These are phyloP conservation scores for Leptographium galeiforme DNA, from an alignment of 2,329 filamentous ascomycete species.

Conservation along the genomic window DNA sequence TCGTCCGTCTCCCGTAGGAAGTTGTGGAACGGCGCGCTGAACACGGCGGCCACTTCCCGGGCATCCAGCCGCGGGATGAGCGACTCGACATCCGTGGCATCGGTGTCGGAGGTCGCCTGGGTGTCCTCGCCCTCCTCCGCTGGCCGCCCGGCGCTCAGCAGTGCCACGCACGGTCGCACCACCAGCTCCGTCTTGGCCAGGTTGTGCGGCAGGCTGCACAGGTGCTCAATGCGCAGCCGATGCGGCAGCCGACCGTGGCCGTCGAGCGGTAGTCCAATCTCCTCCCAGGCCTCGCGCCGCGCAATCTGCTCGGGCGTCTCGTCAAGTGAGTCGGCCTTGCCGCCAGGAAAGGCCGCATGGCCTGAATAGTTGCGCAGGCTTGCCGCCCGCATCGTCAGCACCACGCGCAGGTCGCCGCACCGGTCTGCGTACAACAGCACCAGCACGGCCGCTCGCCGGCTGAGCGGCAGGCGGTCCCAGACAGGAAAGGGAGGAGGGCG, in stretches of 20 bases:
- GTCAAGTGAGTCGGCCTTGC: constrained; percentile 46
- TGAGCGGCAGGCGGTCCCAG: constrained; percentile 48
- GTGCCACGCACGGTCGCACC: constrained; percentile 64
- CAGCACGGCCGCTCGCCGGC: constrained; percentile 71
- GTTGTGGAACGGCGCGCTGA: constrained; percentile 76
- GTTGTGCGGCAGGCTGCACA: constrained; percentile 70
- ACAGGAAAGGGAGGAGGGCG: constrained; percentile 45
- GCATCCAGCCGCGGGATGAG: constrained; percentile 75
- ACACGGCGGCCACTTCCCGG: constrained; percentile 85
- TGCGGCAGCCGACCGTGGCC: constrained; percentile 49
- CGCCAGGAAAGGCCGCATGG: constrained; percentile 77
- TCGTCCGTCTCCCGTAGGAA: constrained; percentile 57
- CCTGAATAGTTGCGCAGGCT: constrained; percentile 59
- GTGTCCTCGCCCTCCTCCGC: not conserved
- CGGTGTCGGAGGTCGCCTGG: not conserved
- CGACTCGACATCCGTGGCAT: constrained; percentile 30
- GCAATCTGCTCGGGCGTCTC: constrained; percentile 70
- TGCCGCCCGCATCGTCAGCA: constrained; percentile 54
- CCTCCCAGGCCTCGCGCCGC: constrained; percentile 79
- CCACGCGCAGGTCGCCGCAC: constrained; percentile 61
- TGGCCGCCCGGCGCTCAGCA: constrained; percentile 35
- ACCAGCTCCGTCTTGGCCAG: constrained; percentile 61
- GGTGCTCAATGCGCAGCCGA: constrained; percentile 74
- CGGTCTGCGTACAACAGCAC: constrained; percentile 79
- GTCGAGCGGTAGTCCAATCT: constrained; percentile 74